A percentile compares a stretch with the other conserved stretches of the same genome.
These are phyloP conservation scores for Skeletonema costatum DNA, from an alignment of 108 stramenopile species.

Conservation along the genomic window DNA sequence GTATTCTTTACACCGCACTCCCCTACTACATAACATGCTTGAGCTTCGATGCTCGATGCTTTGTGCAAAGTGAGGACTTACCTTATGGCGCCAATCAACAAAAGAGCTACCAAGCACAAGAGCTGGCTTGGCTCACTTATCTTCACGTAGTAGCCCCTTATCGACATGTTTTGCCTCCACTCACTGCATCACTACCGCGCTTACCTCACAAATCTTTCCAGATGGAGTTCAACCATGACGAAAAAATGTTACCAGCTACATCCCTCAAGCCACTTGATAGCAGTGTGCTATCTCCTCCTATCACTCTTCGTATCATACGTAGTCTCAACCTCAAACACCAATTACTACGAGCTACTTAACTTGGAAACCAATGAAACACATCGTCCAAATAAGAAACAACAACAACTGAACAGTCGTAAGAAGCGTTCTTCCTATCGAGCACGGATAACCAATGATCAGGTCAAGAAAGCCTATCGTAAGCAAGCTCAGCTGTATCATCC, in stretches of 20 bases:
- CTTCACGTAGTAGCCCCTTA: no score
- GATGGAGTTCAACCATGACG: neutral
- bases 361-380: slow-evolving; percentile 39
- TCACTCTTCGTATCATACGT: neutral
- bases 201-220: no score
- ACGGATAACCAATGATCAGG: slow-evolving; percentile 57
- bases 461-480: slow-evolving; percentile 88
- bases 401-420: slow-evolving; percentile 30
- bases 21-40: no score
- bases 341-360: slow-evolving; percentile 43
- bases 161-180: no score
- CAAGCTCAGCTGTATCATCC: slow-evolving; percentile 55
- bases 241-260: neutral
- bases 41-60: no score
- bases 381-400: slow-evolving; percentile 21
- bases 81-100: no score
- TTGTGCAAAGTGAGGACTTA: no score
- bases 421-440: slow-evolving; percentile 35
- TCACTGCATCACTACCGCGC: no score
- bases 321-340: neutral
- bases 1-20: no score
- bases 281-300: neutral
- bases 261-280: neutral
- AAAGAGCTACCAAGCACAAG: no score
- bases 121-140: no score